Conservation (phyloP, 805 yeast species). For the Wickerhamiella kurtzmanii region DNA sequence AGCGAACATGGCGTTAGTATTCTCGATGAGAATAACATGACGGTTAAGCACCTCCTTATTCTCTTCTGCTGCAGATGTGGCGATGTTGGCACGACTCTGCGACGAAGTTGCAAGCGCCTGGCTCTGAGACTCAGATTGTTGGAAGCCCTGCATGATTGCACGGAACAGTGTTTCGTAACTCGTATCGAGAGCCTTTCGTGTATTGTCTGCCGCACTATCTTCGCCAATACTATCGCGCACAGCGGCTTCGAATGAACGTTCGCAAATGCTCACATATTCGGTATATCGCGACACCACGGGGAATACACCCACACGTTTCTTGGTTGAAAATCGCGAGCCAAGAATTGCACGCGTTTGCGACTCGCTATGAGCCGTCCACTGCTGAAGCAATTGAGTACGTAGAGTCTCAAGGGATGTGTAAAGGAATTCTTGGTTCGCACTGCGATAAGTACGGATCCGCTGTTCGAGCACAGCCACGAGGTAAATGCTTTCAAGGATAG, state of each 20-base stretch:
- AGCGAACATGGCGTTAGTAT: constrained; percentile 36
- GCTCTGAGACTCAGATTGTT: constrained; percentile 1
- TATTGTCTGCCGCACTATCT: not conserved
- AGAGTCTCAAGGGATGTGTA: constrained; percentile 38
- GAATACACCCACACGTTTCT: constrained; percentile 31
- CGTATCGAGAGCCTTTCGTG: constrained; percentile 12
- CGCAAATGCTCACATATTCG: constrained; percentile 19
- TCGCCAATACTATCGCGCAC: not conserved
- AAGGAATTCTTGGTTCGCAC: constrained; percentile 53
- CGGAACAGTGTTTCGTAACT: constrained; percentile 17
- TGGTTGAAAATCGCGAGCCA: constrained; percentile 26
- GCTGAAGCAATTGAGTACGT: constrained; percentile 35
- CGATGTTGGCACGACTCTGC: not conserved
- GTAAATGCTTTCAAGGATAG: constrained; percentile 32
- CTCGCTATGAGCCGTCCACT: constrained; percentile 49
- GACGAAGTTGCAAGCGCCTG: not conserved
- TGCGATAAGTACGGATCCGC: constrained; percentile 27
- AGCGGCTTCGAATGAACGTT: constrained; percentile 9
- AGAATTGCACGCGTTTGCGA: constrained; percentile 38
- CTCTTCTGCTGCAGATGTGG: constrained; percentile 15
- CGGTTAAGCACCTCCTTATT: constrained; percentile 29
- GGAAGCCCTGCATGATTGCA: constrained; percentile 19
- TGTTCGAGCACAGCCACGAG: constrained; percentile 33
- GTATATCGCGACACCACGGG: constrained; percentile 37
- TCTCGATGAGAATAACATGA: constrained; percentile 38